Conservation (phyloP, 164 flowering plant genomes). For the Chimonanthus praecox region DNA sequence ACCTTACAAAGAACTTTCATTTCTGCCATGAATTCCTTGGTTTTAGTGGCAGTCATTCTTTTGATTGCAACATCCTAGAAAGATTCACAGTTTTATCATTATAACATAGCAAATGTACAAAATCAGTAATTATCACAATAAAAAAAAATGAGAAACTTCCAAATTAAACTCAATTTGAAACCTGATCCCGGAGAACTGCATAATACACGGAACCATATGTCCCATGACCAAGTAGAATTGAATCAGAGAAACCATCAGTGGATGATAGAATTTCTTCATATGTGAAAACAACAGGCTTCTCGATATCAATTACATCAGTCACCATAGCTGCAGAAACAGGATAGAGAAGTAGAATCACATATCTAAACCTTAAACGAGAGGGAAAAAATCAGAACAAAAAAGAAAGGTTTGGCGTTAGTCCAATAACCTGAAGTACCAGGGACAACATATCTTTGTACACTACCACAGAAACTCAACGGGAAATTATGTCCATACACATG, state of each 20-base stretch:
- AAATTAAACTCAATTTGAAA: conserved; percentile 12
- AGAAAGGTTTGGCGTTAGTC: not conserved
- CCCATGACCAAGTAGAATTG: conserved; percentile 88
- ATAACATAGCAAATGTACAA: not conserved
- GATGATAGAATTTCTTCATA: conserved; percentile 64
- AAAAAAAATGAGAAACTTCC: not conserved
- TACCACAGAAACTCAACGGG: not conserved
- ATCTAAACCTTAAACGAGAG: not conserved
- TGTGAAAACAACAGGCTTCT: conserved; percentile 81
- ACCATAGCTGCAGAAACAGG: conserved; percentile 52
- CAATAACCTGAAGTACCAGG: not conserved
- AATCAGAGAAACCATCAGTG: conserved; percentile 81
- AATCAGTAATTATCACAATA: not conserved
- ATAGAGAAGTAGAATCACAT: not conserved
- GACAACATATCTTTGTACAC: not conserved
- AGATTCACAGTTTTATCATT: conserved; percentile 7
- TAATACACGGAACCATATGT: conserved; percentile 90
- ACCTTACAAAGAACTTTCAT: conserved; percentile 91
- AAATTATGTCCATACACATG: not conserved
- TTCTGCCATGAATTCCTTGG: conserved; percentile 80
- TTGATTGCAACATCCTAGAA: conserved; percentile 88
- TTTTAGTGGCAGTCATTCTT: conserved; percentile 86
- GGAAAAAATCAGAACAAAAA: not conserved
- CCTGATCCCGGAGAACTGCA: conserved; percentile 78
- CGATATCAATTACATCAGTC: conserved; percentile 66